Conservation (phyloP, 1,284 basidiomycete species). For the Cryptococcus sp. region DNA sequence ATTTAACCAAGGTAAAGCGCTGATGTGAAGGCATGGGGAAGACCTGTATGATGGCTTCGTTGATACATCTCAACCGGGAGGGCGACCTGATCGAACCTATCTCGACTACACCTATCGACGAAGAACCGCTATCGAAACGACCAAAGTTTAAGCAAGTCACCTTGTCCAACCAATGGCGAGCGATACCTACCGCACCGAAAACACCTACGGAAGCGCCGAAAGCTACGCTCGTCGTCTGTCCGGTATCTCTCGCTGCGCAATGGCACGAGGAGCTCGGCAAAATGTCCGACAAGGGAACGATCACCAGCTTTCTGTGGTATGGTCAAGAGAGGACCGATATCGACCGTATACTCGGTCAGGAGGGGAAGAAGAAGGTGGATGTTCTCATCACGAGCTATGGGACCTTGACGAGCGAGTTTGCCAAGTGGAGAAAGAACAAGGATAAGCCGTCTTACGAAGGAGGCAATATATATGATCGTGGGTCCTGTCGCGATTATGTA, state of each 20-base stretch:
- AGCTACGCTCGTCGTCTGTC: slow-evolving; percentile 87
- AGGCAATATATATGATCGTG: slow-evolving; percentile 62
- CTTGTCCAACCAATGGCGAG: slow-evolving; percentile 44
- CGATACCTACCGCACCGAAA: slow-evolving; percentile 30
- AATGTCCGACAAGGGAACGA: slow-evolving; percentile 58
- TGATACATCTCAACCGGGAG: slow-evolving; percentile 73
- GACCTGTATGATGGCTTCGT: slow-evolving; percentile 81
- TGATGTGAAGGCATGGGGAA: slow-evolving; percentile 82
- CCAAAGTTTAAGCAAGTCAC: slow-evolving; percentile 45
- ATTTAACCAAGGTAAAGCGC: neutral
- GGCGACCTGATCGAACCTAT: slow-evolving; percentile 44
- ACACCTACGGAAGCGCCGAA: slow-evolving; percentile 27
- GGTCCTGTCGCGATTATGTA: slow-evolving; percentile 21
- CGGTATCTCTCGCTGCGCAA: slow-evolving; percentile 82
- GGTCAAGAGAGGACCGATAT: slow-evolving; percentile 74
- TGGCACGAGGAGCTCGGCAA: slow-evolving; percentile 81
- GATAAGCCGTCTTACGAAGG: slow-evolving; percentile 52
- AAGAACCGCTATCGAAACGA: slow-evolving; percentile 28
- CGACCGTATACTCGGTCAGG: slow-evolving; percentile 56
- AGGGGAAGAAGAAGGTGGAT: slow-evolving; percentile 54
- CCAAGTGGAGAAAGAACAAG: slow-evolving; percentile 53
- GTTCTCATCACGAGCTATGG: slow-evolving; percentile 90
- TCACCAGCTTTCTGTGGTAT: slow-evolving; percentile 70
- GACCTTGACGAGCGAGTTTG: slow-evolving; percentile 74
- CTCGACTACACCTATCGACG: slow-evolving; percentile 11